phyloP scores from a whole-genome alignment of 805 yeast species.

The Zygoascus biomembranicola region DNA sequence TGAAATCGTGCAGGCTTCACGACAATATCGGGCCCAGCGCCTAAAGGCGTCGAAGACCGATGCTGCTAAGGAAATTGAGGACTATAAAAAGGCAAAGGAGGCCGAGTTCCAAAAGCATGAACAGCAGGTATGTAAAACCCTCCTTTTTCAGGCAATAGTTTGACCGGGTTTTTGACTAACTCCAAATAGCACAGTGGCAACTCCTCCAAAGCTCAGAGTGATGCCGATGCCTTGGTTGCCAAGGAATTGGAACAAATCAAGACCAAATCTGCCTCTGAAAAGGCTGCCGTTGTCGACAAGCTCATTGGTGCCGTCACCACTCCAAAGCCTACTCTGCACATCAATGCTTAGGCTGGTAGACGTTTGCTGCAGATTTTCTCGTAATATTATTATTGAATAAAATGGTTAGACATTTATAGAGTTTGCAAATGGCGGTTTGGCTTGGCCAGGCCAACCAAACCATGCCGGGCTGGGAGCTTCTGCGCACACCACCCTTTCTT shows the following conservation, averaged over 20 bases:
- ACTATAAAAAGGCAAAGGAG: constrained; percentile 79
- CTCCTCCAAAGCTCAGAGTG: constrained; percentile 64
- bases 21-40: constrained; percentile 79
- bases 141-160: background rate
- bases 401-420: too few relatives aligned
- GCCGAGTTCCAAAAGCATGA: constrained; percentile 68
- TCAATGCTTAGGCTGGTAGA: constrained; percentile 44
- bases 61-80: constrained; percentile 82
- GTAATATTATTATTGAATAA: too few relatives aligned
- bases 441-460: too few relatives aligned
- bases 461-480: too few relatives aligned
- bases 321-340: constrained; percentile 77
- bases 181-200: constrained; percentile 49
- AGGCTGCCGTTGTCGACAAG: constrained; percentile 59
- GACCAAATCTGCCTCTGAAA: constrained; percentile 53
- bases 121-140: constrained; percentile 35
- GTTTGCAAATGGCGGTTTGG: too few relatives aligned
- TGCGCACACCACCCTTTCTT: background rate
- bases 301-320: constrained; percentile 70
- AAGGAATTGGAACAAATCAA: constrained; percentile 62
- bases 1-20: constrained; percentile 85
- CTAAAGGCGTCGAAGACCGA: constrained; percentile 92
- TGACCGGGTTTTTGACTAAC: background rate
- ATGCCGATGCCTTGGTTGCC: constrained; percentile 69
- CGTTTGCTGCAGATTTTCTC: too few relatives aligned